A percentile compares a stretch with the other conserved stretches of the same genome.
These are phyloP conservation scores for Glycine tomentella DNA, from an alignment of 306 rosid species.

Conservation along the genomic window DNA sequence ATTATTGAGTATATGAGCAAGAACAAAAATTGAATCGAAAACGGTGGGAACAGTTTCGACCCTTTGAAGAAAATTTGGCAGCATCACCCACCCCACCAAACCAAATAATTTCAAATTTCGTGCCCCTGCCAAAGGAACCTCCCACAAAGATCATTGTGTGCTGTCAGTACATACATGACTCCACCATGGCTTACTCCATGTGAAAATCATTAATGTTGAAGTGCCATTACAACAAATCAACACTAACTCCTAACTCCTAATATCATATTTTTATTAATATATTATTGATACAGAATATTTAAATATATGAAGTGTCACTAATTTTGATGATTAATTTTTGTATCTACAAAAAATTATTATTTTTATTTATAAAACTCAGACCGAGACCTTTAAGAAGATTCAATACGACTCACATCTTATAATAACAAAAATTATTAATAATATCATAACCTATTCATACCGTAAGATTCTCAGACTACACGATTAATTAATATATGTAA, in stretches of 20 bases:
- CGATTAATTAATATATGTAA: neutral
- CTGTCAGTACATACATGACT: neutral
- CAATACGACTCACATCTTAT: neutral
- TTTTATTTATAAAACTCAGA: too few species aligned
- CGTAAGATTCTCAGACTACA: neutral
- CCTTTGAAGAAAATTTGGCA: slow-evolving; percentile 15
- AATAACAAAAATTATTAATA: neutral
- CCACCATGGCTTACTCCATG: slow-evolving; percentile 10
- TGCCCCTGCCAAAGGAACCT: slow-evolving; percentile 13
- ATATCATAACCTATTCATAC: neutral
- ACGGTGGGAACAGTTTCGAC: neutral
- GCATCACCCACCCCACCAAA: neutral
- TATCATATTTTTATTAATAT: too few species aligned
- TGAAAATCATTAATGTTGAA: slow-evolving; percentile 28
- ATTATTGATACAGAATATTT: too few species aligned
- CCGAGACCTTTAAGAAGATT: too few species aligned
- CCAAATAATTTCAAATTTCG: slow-evolving; percentile 16
- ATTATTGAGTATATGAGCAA: neutral
- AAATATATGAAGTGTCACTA: too few species aligned
- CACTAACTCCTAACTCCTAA: neutral
- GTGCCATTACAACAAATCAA: slow-evolving; percentile 30
- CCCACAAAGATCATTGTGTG: neutral
- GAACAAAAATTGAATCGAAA: slow-evolving; percentile 23
- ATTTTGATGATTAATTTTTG: too few species aligned
- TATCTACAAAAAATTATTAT: too few species aligned